Base-by-base conservation (phyloP, 2,329 filamentous ascomycete species). In the Mollisia scopiformis region DNA sequence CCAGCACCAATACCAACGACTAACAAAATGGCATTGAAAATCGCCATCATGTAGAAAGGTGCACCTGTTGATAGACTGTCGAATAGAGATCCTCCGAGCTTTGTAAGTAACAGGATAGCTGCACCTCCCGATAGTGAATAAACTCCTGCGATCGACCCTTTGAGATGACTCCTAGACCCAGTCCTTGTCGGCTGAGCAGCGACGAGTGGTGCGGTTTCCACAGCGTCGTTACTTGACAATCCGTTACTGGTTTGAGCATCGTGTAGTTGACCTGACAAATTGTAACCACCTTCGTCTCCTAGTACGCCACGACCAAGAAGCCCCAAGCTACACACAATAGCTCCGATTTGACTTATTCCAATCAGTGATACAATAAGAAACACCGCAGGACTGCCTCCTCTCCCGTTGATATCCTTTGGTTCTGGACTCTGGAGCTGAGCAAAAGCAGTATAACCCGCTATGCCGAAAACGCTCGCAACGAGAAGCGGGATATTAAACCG, bases 251-350 rank as follows among this genome's bases (percentile, higher is more conserved):
- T n/a, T 13, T 57, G 55, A 39, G 59, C 28, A 52, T 62, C 62
- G 33, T 64, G 56, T 21, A 73, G 62, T 50, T 74, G 72, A 1
- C 68, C 69, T 6, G 72, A 73, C 7, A 72, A 61, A 35, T 68
- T 73, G 41, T 71, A 72, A 7, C 71, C 71, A 23, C 70, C 69
- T 62, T 77, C 77, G 59, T 78, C 78, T 67, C 75, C 75, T 53
- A 96, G 80, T 23, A 98, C 89, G 3, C 93, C 93, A 16, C 87
- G 87, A 37, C 92, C 92, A 2, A 99, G 83, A 0, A 95, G 86
- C 0, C 91, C 93, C n/a, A 99, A 83, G 66, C 92, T 96, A 77
- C 93, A 97, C 0, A 99, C 95, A 61, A 99, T 98, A 11, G 93
- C 90, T 2, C 94, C 95, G 63, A 99, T 98, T 76, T 99, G 95